These are phyloP conservation scores for Lagenaria siceraria DNA, from an alignment of 306 rosid species.

Conservation along the genomic window DNA sequence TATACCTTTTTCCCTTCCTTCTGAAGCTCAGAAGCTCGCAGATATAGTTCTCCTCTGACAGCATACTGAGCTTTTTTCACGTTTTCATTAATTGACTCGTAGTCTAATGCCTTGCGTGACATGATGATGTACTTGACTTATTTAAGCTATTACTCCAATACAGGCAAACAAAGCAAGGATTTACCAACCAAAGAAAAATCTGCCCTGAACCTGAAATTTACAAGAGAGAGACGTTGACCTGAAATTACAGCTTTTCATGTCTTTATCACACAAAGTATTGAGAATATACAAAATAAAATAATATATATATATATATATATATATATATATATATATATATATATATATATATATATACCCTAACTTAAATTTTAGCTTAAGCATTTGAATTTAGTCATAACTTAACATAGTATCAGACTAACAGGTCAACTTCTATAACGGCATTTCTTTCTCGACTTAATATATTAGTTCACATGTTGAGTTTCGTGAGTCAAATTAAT, in stretches of 20 bases:
- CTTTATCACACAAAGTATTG: neutral
- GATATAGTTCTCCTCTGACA: slow-evolving; percentile 91
- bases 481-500: neutral
- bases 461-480: neutral
- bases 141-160: slow-evolving; percentile 15
- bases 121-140: slow-evolving; percentile 36
- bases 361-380: neutral
- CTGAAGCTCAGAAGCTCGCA: slow-evolving; percentile 94
- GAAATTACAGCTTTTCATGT: neutral
- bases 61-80: slow-evolving; percentile 95
- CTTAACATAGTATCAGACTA: too few species aligned
- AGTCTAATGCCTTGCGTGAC: slow-evolving; percentile 76
- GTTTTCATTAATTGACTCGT: slow-evolving; percentile 63
- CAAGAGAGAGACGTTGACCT: neutral
- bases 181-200: slow-evolving; percentile 11
- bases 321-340: too few species aligned
- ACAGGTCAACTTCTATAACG: neutral
- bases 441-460: neutral
- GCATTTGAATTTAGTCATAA: neutral
- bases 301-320: too few species aligned
- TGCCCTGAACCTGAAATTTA: slow-evolving; percentile 22
- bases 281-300: neutral
- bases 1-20: slow-evolving; percentile 89
- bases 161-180: neutral
- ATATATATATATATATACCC: too few species aligned